Evolutionary conservation across 176 grass and related monocot genomes (phyloP).

Genomic region (Lolium rigidum): DNA sequence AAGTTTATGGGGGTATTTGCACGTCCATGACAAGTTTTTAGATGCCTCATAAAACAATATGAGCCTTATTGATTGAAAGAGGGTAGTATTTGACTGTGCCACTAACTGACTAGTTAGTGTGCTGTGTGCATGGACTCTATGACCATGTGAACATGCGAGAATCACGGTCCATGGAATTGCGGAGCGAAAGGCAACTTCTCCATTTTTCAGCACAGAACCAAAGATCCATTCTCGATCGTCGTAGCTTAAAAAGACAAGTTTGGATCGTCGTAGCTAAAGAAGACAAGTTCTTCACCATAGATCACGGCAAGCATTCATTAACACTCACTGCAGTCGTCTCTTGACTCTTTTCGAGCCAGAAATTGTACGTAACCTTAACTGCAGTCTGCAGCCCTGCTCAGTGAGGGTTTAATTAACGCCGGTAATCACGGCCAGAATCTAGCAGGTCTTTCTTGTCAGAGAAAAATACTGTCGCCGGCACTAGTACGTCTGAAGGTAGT

Average conservation of each 20-base stretch:
- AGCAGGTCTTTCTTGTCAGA: neutral
- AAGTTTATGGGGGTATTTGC: too few species aligned
- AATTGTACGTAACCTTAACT: slow-evolving; percentile 26
- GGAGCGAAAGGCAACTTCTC: neutral
- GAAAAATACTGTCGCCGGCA: neutral
- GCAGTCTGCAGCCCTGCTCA: slow-evolving; percentile 31
- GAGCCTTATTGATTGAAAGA: too few species aligned
- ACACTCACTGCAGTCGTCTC: neutral
- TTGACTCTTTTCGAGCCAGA: slow-evolving; percentile 4
- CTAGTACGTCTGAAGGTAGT: neutral
- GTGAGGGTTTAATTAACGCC: slow-evolving; percentile 27
- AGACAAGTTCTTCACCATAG: slow-evolving; percentile 14
- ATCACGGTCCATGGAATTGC: slow-evolving; percentile 26
- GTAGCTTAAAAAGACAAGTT: neutral
- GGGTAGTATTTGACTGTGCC: too few species aligned
- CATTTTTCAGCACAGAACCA: neutral
- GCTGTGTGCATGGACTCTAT: too few species aligned
- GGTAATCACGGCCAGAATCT: slow-evolving; percentile 45
- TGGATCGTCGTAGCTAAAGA: slow-evolving; percentile 29
- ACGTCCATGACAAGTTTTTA: too few species aligned
- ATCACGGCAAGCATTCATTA: slow-evolving; percentile 35
- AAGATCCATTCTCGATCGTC: slow-evolving; percentile 40
- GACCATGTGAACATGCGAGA: slow-evolving; percentile 26
- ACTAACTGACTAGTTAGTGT: too few species aligned
- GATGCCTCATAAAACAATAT: too few species aligned